A percentile compares a stretch with the other conserved stretches of the same genome.
Conservation (phyloP, 805 yeast species). For the Ogataea degrootiae region DNA sequence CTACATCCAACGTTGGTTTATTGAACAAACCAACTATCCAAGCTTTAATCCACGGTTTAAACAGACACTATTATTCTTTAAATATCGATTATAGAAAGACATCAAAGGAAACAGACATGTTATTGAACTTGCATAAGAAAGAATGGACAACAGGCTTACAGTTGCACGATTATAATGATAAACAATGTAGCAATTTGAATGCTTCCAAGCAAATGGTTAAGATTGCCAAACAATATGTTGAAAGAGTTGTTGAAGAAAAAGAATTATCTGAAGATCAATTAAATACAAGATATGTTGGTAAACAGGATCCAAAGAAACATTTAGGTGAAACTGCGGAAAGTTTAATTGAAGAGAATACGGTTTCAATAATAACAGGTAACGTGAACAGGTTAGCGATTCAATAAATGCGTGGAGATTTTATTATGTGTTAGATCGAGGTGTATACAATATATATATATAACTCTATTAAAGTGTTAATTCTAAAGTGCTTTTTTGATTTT, state of each 20-base stretch:
- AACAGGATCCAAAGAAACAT: slow-evolving; percentile 98
- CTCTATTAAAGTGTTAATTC: too few species aligned
- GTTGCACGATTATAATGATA: slow-evolving; percentile 68
- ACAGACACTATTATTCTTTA: slow-evolving; percentile 93
- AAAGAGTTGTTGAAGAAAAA: slow-evolving; percentile 88
- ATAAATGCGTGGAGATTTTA: slow-evolving; percentile 27
- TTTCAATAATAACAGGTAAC: slow-evolving; percentile 80
- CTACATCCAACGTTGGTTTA: slow-evolving; percentile 93
- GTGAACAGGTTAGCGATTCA: slow-evolving; percentile 88
- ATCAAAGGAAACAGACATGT: slow-evolving; percentile 86
- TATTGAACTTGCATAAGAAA: slow-evolving; percentile 87
- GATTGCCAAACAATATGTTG: slow-evolving; percentile 84
- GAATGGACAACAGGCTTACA: slow-evolving; percentile 93
- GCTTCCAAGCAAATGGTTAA: slow-evolving; percentile 77
- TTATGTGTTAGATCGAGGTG: too few species aligned
- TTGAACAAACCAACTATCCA: slow-evolving; percentile 95
- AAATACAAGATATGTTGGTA: slow-evolving; percentile 95
- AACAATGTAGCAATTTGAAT: slow-evolving; percentile 70
- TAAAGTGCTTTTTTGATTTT: background rate
- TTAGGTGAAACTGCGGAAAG: slow-evolving; percentile 81
- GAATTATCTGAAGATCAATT: slow-evolving; percentile 83
- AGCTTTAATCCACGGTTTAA: slow-evolving; percentile 93
- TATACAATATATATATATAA: slow-evolving; percentile 1
- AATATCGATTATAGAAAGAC: slow-evolving; percentile 95
- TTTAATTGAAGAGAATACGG: slow-evolving; percentile 85